These are phyloP conservation scores for Globisporangium splendens DNA, from an alignment of 352 stramenopile species.

Conservation along the genomic window DNA sequence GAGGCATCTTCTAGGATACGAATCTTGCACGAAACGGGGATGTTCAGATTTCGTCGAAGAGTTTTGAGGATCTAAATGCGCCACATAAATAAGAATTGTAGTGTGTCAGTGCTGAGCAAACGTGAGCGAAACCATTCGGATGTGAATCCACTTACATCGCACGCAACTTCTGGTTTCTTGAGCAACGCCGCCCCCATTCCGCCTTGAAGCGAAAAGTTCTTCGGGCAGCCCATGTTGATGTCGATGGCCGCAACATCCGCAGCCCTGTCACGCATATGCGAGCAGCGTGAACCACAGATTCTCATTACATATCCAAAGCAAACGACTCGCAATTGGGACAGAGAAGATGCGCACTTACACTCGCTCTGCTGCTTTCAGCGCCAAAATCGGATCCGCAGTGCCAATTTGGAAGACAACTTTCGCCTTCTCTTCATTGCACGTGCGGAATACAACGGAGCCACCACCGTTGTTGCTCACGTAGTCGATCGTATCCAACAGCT, in stretches of 20 bases:
- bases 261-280: conserved; percentile 24
- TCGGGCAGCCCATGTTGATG: conserved; percentile 95
- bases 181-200: conserved; percentile 91
- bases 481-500: conserved; percentile 84
- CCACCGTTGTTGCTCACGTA: conserved; percentile 81
- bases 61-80: conserved; percentile 73
- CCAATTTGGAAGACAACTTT: conserved; percentile 91
- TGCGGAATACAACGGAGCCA: conserved; percentile 86
- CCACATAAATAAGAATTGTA: no score
- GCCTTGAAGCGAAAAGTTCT: conserved; percentile 91
- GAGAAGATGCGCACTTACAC: conserved; percentile 41
- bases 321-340: neutral
- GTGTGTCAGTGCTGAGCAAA: neutral
- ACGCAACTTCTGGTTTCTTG: conserved; percentile 84
- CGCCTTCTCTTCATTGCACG: conserved; percentile 70
- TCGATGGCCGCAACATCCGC: conserved; percentile 89
- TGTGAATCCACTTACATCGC: conserved; percentile 41
- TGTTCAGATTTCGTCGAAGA: conserved; percentile 70
- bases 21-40: conserved; percentile 89
- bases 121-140: no score
- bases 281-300: neutral
- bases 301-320: neutral
- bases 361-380: conserved; percentile 69
- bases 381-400: conserved; percentile 70
- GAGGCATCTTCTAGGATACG: conserved; percentile 62